phyloP scores from a whole-genome alignment of 306 rosid genomes.

The Pachyrhizus erosus region DNA sequence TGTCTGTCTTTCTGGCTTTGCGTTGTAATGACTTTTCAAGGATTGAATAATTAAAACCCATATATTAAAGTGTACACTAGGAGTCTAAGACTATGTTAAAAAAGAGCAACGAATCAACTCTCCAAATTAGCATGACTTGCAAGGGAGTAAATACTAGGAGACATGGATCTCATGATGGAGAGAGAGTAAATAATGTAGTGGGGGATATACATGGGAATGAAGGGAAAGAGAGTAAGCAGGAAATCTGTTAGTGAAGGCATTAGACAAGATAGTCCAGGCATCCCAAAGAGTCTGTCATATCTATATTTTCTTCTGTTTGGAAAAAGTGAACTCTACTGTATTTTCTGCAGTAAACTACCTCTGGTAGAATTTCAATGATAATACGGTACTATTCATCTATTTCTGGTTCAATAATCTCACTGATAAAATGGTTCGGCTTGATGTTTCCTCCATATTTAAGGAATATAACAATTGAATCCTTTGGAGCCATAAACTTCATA shows the following conservation, averaged over 20 bases:
- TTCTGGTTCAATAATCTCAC: not conserved
- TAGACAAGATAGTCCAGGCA: not conserved
- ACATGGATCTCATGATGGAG: too few relatives aligned
- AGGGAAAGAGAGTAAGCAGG: too few relatives aligned
- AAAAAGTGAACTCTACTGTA: not conserved
- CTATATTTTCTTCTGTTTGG: not conserved
- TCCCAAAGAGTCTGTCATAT: not conserved
- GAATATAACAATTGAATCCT: not conserved
- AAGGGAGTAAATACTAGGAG: too few relatives aligned
- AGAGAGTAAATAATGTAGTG: too few relatives aligned
- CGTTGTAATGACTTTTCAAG: conserved; percentile 29
- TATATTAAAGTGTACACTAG: not conserved
- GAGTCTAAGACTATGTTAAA: not conserved
- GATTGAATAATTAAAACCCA: not conserved
- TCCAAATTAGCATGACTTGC: too few relatives aligned
- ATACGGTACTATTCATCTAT: not conserved
- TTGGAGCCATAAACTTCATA: not conserved
- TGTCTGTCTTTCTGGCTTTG: conserved; percentile 27
- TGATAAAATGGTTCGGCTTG: not conserved
- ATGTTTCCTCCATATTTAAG: not conserved
- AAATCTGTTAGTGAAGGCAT: not conserved
- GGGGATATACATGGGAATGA: too few relatives aligned
- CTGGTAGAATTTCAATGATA: not conserved
- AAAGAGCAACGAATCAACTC: not conserved
- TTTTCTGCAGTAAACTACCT: not conserved